These are phyloP conservation scores for Candida orba DNA, from an alignment of 805 yeast genomes.

Conservation along the genomic window DNA sequence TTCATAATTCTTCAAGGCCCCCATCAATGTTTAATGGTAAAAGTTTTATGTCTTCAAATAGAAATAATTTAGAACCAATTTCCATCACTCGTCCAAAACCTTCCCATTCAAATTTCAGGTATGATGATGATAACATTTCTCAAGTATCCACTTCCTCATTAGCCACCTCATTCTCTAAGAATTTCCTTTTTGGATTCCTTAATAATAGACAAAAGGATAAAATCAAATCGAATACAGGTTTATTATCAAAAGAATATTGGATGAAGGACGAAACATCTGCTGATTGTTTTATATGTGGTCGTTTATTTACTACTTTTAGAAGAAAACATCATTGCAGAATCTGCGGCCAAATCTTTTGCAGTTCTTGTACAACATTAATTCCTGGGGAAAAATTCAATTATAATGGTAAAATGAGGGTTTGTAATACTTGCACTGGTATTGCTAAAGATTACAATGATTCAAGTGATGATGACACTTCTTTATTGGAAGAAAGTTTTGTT, in stretches of 20 bases:
- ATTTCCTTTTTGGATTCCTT: conserved; percentile 35
- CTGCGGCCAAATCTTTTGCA: conserved; percentile 93
- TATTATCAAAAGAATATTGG: conserved; percentile 72
- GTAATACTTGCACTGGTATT: conserved; percentile 60
- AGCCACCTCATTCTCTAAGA: conserved; percentile 35
- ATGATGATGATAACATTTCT: conserved; percentile 29
- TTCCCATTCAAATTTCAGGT: conserved; percentile 10
- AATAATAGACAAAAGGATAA: conserved; percentile 24
- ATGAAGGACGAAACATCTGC: conserved; percentile 90
- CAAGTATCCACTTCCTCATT: conserved; percentile 33
- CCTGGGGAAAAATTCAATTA: conserved; percentile 57
- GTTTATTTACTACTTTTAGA: conserved; percentile 75
- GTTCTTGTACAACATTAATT: conserved; percentile 68
- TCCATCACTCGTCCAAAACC: conserved; percentile 2
- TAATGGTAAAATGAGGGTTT: conserved; percentile 67
- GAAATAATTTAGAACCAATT: neutral
- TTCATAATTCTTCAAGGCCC: conserved; percentile 16
- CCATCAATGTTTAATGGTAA: conserved; percentile 15
- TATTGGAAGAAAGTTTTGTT: conserved; percentile 28
- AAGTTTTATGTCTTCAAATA: neutral
- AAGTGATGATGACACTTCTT: conserved; percentile 50
- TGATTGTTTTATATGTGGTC: conserved; percentile 79
- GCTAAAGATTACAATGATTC: conserved; percentile 65
- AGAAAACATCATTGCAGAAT: conserved; percentile 92
- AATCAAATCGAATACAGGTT: conserved; percentile 14